Percentiles rank a stretch among this genome's conserved stretches.
These are phyloP conservation scores for Rubia occidens DNA, from an alignment of 305 asterid species.

Conservation along the genomic window DNA sequence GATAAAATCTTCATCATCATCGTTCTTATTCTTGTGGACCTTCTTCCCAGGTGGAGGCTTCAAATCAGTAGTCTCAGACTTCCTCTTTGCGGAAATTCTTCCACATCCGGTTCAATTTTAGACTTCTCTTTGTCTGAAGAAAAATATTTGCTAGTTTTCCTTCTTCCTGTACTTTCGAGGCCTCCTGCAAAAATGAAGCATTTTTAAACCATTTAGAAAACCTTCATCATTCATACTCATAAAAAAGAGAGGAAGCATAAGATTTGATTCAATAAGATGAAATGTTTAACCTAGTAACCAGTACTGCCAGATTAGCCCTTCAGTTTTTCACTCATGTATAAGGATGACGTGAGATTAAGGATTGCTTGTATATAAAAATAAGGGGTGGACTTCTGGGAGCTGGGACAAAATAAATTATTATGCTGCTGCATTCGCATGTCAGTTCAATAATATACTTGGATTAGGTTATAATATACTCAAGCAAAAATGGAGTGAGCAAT, in stretches of 20 bases:
- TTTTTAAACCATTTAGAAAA: conserved; percentile 5
- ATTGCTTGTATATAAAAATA: neutral
- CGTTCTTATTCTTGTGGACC: conserved; percentile 44
- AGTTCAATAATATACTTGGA: neutral
- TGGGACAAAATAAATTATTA: neutral
- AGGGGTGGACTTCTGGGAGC: neutral
- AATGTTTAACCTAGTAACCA: neutral
- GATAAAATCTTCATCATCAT: conserved; percentile 67
- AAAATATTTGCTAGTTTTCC: conserved; percentile 93
- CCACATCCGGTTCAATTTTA: conserved; percentile 49
- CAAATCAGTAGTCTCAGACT: conserved; percentile 37
- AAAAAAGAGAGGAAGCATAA: neutral
- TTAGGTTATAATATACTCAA: neutral
- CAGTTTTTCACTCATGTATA: neutral
- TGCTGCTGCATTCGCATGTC: neutral
- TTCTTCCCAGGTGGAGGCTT: conserved; percentile 54
- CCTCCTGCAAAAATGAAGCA: conserved; percentile 24
- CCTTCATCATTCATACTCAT: neutral
- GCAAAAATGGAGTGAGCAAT: neutral
- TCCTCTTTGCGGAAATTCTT: conserved; percentile 50
- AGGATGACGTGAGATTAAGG: neutral
- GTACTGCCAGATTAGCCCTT: neutral
- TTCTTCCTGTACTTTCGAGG: conserved; percentile 60
- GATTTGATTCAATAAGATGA: neutral
- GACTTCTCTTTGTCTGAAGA: conserved; percentile 36